These are phyloP conservation scores for Puccinia hordei DNA, from an alignment of 1,284 basidiomycete genomes.

Conservation along the genomic window DNA sequence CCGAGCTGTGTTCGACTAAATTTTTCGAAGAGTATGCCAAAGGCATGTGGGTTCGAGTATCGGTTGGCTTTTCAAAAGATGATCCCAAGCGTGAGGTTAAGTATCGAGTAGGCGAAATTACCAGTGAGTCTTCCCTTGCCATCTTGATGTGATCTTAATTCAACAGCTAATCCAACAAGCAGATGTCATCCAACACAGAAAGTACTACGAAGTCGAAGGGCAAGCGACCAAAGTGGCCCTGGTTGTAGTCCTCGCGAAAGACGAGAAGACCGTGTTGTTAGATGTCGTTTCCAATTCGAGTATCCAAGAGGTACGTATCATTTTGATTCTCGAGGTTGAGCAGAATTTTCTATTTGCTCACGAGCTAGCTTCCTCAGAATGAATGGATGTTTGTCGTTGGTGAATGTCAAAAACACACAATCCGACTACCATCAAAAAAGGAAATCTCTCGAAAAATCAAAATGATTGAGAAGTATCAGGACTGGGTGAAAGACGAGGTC, in stretches of 20 bases:
- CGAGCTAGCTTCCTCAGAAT: constrained; percentile 9
- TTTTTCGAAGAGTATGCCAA: constrained; percentile 45
- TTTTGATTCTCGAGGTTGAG: not conserved
- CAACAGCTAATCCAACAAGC: not conserved
- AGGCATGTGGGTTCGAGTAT: constrained; percentile 50
- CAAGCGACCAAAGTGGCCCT: constrained; percentile 41
- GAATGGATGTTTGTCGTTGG: constrained; percentile 48
- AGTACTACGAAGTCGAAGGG: constrained; percentile 48
- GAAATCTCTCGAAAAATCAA: constrained; percentile 43
- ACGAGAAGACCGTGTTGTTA: constrained; percentile 18
- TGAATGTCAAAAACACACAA: constrained; percentile 31
- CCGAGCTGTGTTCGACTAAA: constrained; percentile 42
- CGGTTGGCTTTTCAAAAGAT: constrained; percentile 44
- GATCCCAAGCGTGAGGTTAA: constrained; percentile 49
- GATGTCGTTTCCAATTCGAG: constrained; percentile 43
- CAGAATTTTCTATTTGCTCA: not conserved
- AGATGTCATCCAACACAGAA: constrained; percentile 30
- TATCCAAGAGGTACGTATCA: constrained; percentile 35
- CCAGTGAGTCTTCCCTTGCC: not conserved
- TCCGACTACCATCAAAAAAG: constrained; percentile 39
- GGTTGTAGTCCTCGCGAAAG: constrained; percentile 43
- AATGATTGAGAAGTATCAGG: constrained; percentile 33
- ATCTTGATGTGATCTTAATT: not conserved
- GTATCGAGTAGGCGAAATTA: constrained; percentile 48
- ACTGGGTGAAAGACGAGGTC: constrained; percentile 50